Percentiles rank a stretch among this genome's conserved stretches.
phyloP scores from a whole-genome alignment of 179 eudicot species.

The Dionaea muscipula region DNA sequence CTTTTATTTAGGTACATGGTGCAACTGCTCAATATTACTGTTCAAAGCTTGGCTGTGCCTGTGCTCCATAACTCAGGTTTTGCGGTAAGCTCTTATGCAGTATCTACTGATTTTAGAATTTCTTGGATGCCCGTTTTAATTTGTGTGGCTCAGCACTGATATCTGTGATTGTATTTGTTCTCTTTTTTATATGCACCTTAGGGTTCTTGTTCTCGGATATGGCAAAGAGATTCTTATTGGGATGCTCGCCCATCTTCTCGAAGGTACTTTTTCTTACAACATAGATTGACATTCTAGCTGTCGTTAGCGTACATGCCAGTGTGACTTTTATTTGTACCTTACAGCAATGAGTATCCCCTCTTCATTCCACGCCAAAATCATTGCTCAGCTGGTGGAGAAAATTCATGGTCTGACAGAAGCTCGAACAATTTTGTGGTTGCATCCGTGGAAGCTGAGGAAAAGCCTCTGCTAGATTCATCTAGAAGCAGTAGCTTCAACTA shows the following conservation, averaged over 20 bases:
- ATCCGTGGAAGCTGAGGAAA: conserved; percentile 68
- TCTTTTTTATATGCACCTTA: conserved; percentile 11
- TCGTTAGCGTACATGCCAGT: not conserved
- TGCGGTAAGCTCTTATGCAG: conserved; percentile 53
- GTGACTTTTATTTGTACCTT: conserved; percentile 1
- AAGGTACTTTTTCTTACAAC: conserved; percentile 37
- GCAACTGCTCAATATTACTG: conserved; percentile 77
- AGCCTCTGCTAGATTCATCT: conserved; percentile 56
- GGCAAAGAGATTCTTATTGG: conserved; percentile 99
- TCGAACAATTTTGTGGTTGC: conserved; percentile 75
- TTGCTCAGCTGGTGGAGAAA: conserved; percentile 73
- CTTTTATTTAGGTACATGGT: conserved; percentile 80
- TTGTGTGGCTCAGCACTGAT: not conserved
- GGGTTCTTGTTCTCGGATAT: conserved; percentile 96
- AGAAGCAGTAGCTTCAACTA: conserved; percentile 69
- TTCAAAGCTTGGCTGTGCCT: conserved; percentile 70
- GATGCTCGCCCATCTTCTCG: conserved; percentile 91
- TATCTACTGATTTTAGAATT: not conserved
- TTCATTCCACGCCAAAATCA: conserved; percentile 81
- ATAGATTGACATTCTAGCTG: not conserved
- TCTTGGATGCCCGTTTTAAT: not conserved
- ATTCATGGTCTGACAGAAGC: conserved; percentile 87
- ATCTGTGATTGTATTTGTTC: not conserved
- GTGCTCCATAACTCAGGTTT: conserved; percentile 96
- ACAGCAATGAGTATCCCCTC: conserved; percentile 87